phyloP scores from a whole-genome alignment of 305 asterid genomes.

The Plantago coronopus region DNA sequence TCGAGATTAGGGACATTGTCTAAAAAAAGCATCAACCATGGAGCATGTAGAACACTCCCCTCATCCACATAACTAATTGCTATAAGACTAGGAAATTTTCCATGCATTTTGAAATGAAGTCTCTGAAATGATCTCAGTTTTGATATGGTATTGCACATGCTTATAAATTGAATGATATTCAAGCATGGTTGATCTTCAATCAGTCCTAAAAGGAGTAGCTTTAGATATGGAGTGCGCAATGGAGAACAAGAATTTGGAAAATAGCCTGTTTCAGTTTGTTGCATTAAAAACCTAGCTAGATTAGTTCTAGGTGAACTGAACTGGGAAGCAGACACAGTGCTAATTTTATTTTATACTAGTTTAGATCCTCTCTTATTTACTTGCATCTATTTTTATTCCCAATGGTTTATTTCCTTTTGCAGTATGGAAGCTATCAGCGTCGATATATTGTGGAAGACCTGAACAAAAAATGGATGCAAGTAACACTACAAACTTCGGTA shows the following conservation, averaged over 20 bases:
- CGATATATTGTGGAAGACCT: slow-evolving; percentile 64
- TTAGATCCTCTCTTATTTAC: not conserved
- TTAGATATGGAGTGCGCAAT: not conserved
- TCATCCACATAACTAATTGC: no score
- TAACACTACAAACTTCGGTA: slow-evolving; percentile 63
- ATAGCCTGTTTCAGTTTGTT: not conserved
- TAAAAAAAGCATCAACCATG: not conserved
- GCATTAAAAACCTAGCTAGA: no score
- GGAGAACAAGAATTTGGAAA: not conserved
- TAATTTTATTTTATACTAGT: no score
- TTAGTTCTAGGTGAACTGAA: not conserved
- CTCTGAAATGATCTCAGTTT: not conserved
- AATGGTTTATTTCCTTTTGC: slow-evolving; percentile 19
- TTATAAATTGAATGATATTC: not conserved
- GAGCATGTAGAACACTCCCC: not conserved
- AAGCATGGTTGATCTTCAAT: not conserved
- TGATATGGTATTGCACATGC: not conserved
- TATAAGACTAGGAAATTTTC: not conserved
- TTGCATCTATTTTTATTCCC: not conserved
- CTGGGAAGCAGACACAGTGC: not conserved
- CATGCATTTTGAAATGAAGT: not conserved
- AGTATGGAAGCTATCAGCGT: slow-evolving; percentile 78
- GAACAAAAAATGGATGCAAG: slow-evolving; percentile 87
- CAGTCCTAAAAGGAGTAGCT: not conserved
- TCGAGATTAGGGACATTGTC: no score